Evolutionary conservation across 352 stramenopile species (phyloP).

Genomic region (Phytophthora pinifolia): DNA sequence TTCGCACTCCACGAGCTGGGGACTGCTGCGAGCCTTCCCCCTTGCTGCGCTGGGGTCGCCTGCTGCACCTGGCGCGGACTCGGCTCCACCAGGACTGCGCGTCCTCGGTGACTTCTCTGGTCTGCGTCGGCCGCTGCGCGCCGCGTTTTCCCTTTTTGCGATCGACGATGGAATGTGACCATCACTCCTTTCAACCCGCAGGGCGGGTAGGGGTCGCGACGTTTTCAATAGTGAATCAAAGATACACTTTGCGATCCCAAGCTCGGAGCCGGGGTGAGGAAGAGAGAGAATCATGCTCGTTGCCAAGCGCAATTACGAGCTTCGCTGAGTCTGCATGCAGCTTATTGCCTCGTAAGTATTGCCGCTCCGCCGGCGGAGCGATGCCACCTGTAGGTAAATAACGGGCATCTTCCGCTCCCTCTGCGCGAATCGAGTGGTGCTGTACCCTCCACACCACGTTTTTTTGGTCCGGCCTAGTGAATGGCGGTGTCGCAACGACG

Average conservation of each 20-base stretch:
- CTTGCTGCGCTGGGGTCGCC: slow-evolving; percentile 9
- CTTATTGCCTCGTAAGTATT: no score
- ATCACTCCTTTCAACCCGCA: slow-evolving; percentile 25
- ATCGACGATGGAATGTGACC: slow-evolving; percentile 36
- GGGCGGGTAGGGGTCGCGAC: slow-evolving; percentile 14
- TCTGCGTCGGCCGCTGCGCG: slow-evolving; percentile 26
- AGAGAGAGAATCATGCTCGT: no score
- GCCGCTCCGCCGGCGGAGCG: background rate
- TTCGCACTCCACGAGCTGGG: slow-evolving; percentile 12
- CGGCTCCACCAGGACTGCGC: slow-evolving; percentile 24
- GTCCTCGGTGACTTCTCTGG: slow-evolving; percentile 30
- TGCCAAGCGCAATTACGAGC: no score
- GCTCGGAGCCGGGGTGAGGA: background rate
- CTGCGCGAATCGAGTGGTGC: slow-evolving; percentile 24
- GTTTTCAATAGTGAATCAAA: slow-evolving; percentile 17
- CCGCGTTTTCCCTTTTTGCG: slow-evolving; percentile 34
- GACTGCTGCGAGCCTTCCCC: slow-evolving; percentile 1
- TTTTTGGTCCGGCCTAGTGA: slow-evolving; percentile 30
- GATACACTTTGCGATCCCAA: slow-evolving; percentile 7
- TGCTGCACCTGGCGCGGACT: slow-evolving; percentile 17
- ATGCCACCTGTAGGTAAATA: slow-evolving; percentile 13
- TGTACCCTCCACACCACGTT: slow-evolving; percentile 17
- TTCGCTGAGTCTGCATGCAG: no score
- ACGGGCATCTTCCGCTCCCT: slow-evolving; percentile 27
- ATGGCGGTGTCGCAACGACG: slow-evolving; percentile 19